Conservation (phyloP, 1,139 yeast species). For the Sugiyamaella japonica region DNA sequence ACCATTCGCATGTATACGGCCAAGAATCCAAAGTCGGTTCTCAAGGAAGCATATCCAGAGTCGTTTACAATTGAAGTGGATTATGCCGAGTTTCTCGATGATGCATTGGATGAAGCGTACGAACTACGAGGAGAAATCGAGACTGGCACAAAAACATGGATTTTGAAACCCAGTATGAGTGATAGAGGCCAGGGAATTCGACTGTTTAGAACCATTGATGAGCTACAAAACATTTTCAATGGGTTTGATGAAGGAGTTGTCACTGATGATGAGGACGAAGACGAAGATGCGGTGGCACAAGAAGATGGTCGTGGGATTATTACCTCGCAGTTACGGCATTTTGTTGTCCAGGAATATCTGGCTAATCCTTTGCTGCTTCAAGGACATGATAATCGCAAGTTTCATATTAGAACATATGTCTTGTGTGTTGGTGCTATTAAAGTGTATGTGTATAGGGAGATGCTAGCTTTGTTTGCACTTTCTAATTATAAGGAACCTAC, state of each 20-base stretch:
- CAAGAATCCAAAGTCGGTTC: constrained; percentile 68
- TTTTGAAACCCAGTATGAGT: constrained; percentile 93
- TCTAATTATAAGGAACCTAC: constrained; percentile 49
- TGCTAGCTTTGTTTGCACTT: constrained; percentile 79
- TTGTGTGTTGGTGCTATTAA: constrained; percentile 68
- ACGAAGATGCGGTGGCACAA: constrained; percentile 35
- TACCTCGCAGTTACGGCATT: constrained; percentile 85
- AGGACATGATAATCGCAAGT: constrained; percentile 66
- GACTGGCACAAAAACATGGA: constrained; percentile 68
- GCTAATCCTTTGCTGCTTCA: constrained; percentile 63
- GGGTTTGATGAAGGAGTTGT: constrained; percentile 72
- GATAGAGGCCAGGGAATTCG: constrained; percentile 96
- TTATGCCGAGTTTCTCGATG: constrained; percentile 94
- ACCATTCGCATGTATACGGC: constrained; percentile 71
- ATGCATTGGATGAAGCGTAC: constrained; percentile 85
- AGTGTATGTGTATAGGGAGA: constrained; percentile 76
- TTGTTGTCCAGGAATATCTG: constrained; percentile 81
- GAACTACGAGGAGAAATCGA: constrained; percentile 81
- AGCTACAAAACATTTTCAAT: constrained; percentile 78
- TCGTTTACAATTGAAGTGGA: constrained; percentile 85
- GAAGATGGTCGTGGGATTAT: constrained; percentile 55
- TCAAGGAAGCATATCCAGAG: constrained; percentile 65
- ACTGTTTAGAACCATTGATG: constrained; percentile 72
- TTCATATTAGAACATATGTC: constrained; percentile 88
- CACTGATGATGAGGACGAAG: constrained; percentile 49